These are phyloP conservation scores for Suillus tomentosus DNA, from an alignment of 768 basidiomycete species.

Conservation along the genomic window DNA sequence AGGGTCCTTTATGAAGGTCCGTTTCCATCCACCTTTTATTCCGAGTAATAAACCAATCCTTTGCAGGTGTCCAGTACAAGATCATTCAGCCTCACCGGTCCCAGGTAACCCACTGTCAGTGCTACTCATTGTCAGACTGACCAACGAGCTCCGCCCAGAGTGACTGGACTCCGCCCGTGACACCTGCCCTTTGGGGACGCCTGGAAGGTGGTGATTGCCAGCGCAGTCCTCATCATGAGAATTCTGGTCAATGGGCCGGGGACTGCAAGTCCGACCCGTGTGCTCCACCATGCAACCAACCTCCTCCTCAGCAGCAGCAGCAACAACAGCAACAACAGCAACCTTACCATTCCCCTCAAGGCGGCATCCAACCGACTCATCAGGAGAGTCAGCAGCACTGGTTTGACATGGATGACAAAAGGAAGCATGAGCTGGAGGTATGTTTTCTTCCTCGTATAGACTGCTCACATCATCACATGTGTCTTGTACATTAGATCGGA, in stretches of 20 bases:
- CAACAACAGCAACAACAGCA: conserved; percentile 31
- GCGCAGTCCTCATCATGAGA: conserved; percentile 22
- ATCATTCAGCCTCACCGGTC: conserved; percentile 74
- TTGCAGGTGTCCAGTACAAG: conserved; percentile 54
- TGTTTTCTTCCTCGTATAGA: not conserved
- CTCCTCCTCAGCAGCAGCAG: conserved; percentile 24
- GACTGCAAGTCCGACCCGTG: conserved; percentile 18
- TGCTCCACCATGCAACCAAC: conserved; percentile 6
- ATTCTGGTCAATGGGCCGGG: conserved; percentile 20
- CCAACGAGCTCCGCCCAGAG: conserved; percentile 35
- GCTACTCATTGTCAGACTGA: conserved; percentile 11
- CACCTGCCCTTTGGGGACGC: conserved; percentile 71
- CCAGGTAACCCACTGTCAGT: conserved; percentile 46
- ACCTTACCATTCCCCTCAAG: conserved; percentile 28
- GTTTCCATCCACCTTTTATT: conserved; percentile 6
- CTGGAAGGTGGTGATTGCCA: conserved; percentile 37
- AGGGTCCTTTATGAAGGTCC: conserved; percentile 60
- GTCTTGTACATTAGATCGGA: conserved; percentile 49
- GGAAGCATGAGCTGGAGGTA: conserved; percentile 63
- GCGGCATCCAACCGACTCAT: conserved; percentile 28
- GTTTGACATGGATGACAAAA: conserved; percentile 54
- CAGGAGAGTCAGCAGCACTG: conserved; percentile 57
- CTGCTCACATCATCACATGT: not conserved
- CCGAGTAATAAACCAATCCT: conserved; percentile 17
- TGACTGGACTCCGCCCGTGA: conserved; percentile 66